phyloP scores from a whole-genome alignment of 768 basidiomycete genomes.

The Psilocybe subaeruginosa region DNA sequence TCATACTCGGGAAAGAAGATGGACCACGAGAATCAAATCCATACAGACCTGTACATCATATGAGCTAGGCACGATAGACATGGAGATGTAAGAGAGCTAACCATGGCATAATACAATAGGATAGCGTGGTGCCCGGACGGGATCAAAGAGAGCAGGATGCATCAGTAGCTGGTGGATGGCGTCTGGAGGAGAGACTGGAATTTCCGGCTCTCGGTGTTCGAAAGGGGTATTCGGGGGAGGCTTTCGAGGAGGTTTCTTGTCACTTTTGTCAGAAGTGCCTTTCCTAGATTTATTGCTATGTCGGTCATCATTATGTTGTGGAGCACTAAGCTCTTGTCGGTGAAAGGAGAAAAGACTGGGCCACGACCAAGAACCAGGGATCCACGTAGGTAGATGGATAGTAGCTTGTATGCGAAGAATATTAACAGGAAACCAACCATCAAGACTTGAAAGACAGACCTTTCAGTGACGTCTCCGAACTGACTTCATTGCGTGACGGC shows the following conservation, averaged over 20 bases:
- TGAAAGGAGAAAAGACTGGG: conserved; percentile 16
- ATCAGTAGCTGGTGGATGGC: conserved; percentile 71
- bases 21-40: conserved; percentile 94
- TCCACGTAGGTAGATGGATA: conserved; percentile 21
- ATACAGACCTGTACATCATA: conserved; percentile 73
- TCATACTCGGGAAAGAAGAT: conserved; percentile 75
- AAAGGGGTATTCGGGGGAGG: background rate
- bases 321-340: conserved; percentile 14
- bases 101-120: conserved; percentile 97
- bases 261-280: conserved; percentile 21
- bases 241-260: background rate
- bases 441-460: conserved; percentile 1
- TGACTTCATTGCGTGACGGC: background rate
- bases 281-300: conserved; percentile 17
- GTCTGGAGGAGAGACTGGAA: conserved; percentile 36
- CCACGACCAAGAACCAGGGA: conserved; percentile 31
- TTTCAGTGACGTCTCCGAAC: conserved; percentile 12
- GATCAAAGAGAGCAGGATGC: conserved; percentile 80
- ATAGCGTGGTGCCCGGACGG: conserved; percentile 77
- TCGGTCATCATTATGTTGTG: conserved; percentile 9
- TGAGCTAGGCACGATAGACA: background rate
- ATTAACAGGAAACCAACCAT: background rate
- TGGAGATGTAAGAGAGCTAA: conserved; percentile 35
- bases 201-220: conserved; percentile 12
- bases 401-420: conserved; percentile 8